Percentiles rank a stretch among this genome's conserved stretches.
phyloP scores from a whole-genome alignment of 345 rosid species.

The Brassica incana region DNA sequence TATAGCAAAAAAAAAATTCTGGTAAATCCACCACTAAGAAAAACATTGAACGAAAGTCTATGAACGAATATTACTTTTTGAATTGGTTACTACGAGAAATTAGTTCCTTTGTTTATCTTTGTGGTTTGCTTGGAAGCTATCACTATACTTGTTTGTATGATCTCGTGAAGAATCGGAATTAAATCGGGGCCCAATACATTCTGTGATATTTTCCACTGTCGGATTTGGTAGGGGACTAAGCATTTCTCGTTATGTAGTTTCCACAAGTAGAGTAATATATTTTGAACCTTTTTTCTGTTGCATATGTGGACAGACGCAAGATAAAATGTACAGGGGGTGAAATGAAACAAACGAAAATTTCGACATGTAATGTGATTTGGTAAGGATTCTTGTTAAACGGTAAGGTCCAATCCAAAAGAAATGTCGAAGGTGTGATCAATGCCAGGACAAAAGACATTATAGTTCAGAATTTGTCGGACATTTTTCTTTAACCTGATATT shows the following conservation, averaged over 20 bases:
- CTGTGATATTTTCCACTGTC: constrained; percentile 30
- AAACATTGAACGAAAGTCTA: constrained; percentile 18
- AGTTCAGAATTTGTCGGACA: not conserved
- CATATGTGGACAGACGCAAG: not conserved
- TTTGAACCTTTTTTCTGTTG: not conserved
- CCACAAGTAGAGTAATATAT: not conserved
- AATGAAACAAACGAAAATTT: not conserved
- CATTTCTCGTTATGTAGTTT: constrained; percentile 4
- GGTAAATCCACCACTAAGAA: not conserved
- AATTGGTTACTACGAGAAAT: not conserved
- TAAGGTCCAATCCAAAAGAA: not conserved
- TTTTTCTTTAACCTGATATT: not conserved
- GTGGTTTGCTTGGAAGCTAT: constrained; percentile 27
- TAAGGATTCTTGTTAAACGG: not conserved
- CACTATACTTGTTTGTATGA: constrained; percentile 12
- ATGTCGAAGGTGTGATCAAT: not conserved
- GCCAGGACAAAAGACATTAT: not conserved
- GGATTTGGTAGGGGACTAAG: constrained; percentile 35
- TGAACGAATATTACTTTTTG: constrained; percentile 17
- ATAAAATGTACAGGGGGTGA: not conserved
- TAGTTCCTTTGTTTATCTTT: not conserved
- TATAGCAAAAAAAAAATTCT: not conserved
- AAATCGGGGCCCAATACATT: constrained; percentile 19
- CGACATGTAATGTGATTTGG: not conserved
- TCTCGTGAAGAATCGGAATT: constrained; percentile 28